These are phyloP conservation scores for Podospora didyma DNA, from an alignment of 495 filamentous ascomycete genomes.

Conservation along the genomic window DNA sequence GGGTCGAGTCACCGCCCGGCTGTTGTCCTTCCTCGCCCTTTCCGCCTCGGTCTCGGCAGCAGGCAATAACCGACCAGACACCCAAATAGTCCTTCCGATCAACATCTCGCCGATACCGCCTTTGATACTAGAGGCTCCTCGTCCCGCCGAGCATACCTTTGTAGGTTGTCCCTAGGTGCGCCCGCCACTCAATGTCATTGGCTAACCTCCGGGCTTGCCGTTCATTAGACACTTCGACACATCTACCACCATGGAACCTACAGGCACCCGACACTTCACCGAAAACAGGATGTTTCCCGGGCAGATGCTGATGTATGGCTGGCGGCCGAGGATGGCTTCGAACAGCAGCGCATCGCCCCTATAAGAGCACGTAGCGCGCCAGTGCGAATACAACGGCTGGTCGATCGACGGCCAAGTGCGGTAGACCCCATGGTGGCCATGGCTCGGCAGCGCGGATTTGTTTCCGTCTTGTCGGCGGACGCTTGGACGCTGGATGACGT, in stretches of 20 bases:
- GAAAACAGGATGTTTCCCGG: conserved; percentile 63
- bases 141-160: conserved; percentile 46
- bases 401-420: conserved; percentile 67
- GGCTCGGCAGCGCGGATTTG: conserved; percentile 58
- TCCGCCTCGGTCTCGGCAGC: conserved; percentile 33
- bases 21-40: conserved; percentile 61
- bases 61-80: conserved; percentile 17
- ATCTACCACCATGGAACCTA: conserved; percentile 84
- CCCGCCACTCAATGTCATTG: not conserved
- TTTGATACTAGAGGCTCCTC: conserved; percentile 35
- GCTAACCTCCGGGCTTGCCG: conserved; percentile 4
- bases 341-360: conserved; percentile 42
- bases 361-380: conserved; percentile 55
- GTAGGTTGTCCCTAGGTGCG: conserved; percentile 26
- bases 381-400: conserved; percentile 70
- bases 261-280: conserved; percentile 68
- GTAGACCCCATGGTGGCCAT: conserved; percentile 72
- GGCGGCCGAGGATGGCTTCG: conserved; percentile 58
- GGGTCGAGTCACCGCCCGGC: conserved; percentile 54
- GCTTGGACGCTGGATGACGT: conserved; percentile 85
- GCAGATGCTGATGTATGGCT: conserved; percentile 59
- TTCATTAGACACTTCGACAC: conserved; percentile 71
- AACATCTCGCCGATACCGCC: conserved; percentile 32
- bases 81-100: conserved; percentile 29
- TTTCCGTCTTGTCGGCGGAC: conserved; percentile 55